A percentile compares a stretch with the other conserved stretches of the same genome.
Evolutionary conservation across 495 filamentous ascomycete species (phyloP).

Genomic region (Hypomontagnella monticulosa): DNA sequence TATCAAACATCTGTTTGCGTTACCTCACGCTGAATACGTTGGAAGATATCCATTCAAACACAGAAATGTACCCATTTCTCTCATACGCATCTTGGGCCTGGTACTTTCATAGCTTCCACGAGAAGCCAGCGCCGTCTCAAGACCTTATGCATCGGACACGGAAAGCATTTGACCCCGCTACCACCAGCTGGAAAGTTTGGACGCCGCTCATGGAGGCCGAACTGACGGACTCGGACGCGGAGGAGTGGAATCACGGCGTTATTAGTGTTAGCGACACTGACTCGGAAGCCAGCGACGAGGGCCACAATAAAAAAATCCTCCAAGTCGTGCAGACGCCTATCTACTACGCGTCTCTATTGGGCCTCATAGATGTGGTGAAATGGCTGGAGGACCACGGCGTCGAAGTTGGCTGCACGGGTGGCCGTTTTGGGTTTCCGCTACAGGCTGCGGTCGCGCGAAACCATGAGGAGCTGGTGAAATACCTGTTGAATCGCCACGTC

Average conservation of each 20-base stretch:
- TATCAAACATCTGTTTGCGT: conserved; percentile 1
- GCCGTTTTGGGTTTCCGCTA: background rate
- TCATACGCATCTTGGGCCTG: conserved; percentile 5
- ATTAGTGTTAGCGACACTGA: background rate
- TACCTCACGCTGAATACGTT: conserved; percentile 5
- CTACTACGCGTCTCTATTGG: background rate
- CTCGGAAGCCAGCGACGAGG: background rate
- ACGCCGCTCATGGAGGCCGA: conserved; percentile 7
- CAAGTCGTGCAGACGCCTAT: background rate
- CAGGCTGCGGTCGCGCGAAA: background rate
- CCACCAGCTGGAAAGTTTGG: conserved; percentile 5
- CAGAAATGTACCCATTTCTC: conserved; percentile 2
- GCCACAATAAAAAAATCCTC: background rate
- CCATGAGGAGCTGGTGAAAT: background rate
- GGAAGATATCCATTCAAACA: background rate
- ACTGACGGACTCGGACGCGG: background rate
- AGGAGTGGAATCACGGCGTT: background rate
- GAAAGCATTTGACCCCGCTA: conserved; percentile 3
- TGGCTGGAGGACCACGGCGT: background rate
- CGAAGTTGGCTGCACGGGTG: background rate
- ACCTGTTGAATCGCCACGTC: background rate
- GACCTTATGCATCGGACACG: background rate
- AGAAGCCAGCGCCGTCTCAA: conserved; percentile 6
- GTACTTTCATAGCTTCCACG: conserved; percentile 7
- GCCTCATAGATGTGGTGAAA: background rate